Conservation (phyloP, 106 monocot species). For the Acorus gramineus region DNA sequence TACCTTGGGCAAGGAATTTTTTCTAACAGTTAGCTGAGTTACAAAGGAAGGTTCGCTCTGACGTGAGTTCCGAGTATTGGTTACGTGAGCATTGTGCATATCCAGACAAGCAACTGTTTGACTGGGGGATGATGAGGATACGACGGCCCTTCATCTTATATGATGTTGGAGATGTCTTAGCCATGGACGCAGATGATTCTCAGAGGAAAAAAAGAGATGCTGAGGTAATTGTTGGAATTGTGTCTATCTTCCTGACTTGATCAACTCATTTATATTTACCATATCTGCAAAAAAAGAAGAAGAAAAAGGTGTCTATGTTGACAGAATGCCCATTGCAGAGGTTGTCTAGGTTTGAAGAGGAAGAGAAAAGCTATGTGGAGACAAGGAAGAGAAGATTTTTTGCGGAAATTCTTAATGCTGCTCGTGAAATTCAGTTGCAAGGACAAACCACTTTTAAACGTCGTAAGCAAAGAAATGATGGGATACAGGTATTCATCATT, state of each 20-base stretch:
- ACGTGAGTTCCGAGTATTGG: conserved; percentile 68
- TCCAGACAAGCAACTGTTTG: conserved; percentile 76
- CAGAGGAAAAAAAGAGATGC: conserved; percentile 80
- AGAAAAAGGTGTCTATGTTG: no score
- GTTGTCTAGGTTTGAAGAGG: conserved; percentile 82
- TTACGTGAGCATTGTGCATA: conserved; percentile 59
- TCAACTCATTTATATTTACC: no score
- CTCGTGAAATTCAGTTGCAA: conserved; percentile 87
- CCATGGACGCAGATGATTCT: conserved; percentile 83
- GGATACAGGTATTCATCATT: conserved; percentile 45
- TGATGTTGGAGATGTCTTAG: conserved; percentile 71
- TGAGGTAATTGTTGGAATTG: conserved; percentile 43
- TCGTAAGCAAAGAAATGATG: conserved; percentile 91
- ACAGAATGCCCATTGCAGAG: conserved; percentile 27
- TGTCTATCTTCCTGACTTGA: neutral
- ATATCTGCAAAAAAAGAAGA: no score
- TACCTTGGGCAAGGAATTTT: neutral
- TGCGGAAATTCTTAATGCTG: conserved; percentile 88
- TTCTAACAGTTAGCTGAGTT: conserved; percentile 60
- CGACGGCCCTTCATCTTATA: conserved; percentile 67
- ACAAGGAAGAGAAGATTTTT: conserved; percentile 81
- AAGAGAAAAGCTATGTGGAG: conserved; percentile 71
- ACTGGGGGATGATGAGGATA: conserved; percentile 93
- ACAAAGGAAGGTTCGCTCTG: conserved; percentile 68
- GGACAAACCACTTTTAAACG: conserved; percentile 55